phyloP scores from a whole-genome alignment of 768 basidiomycete species.

The Rhizopogon sp. region DNA sequence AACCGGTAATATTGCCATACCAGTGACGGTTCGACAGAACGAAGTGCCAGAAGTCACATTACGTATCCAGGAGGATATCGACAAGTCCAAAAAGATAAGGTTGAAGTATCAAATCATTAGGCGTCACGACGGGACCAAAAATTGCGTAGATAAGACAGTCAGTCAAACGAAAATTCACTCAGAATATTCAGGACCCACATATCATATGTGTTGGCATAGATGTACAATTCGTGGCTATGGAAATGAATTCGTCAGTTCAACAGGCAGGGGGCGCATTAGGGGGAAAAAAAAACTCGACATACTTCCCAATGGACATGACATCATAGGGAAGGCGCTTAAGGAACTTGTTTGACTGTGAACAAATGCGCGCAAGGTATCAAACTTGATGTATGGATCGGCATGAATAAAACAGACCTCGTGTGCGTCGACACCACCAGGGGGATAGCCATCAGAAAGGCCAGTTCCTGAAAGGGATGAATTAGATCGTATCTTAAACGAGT shows the following conservation, averaged over 20 bases:
- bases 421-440: conserved; percentile 63
- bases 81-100: too few relatives aligned
- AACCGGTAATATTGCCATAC: background rate
- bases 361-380: background rate
- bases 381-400: background rate
- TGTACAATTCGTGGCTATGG: conserved; percentile 76
- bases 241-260: background rate
- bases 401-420: conserved; percentile 47
- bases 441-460: conserved; percentile 73
- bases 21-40: background rate
- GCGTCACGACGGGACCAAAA: background rate
- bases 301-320: conserved; percentile 82
- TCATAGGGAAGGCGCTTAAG: conserved; percentile 75
- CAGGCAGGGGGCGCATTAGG: background rate
- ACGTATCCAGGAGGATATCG: too few relatives aligned
- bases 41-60: too few relatives aligned
- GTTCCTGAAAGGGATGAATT: conserved; percentile 44
- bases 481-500: background rate
- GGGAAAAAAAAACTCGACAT: conserved; percentile 4
- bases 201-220: conserved; percentile 60
- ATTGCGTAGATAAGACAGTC: background rate
- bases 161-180: background rate
- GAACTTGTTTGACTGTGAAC: conserved; percentile 64
- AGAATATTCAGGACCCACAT: conserved; percentile 35
- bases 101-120: too few relatives aligned